Evolutionary conservation across 2,329 filamentous ascomycete genomes (phyloP).

Genomic region (Cladobotryum mycophilum): DNA sequence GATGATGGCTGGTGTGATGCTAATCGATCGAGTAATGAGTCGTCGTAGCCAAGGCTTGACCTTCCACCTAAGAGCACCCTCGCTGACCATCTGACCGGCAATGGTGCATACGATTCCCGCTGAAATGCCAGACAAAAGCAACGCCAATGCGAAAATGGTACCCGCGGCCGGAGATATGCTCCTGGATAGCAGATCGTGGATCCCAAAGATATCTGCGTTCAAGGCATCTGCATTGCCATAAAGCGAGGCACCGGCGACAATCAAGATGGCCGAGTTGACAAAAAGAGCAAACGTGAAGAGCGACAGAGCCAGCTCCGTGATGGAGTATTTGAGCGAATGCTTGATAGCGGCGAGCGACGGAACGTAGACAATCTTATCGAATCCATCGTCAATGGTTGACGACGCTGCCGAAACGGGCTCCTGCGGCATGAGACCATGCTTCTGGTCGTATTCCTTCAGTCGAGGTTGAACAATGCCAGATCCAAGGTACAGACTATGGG

Average conservation of each 20-base stretch:
- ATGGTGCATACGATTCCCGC: slow-evolving; percentile 88
- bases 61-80: slow-evolving; percentile 72
- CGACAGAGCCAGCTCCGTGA: slow-evolving; percentile 62
- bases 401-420: slow-evolving; percentile 23
- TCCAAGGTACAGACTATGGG: slow-evolving; percentile 62
- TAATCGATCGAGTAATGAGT: slow-evolving; percentile 70
- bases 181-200: slow-evolving; percentile 63
- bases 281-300: slow-evolving; percentile 81
- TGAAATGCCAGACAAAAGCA: slow-evolving; percentile 72
- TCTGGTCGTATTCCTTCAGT: slow-evolving; percentile 56
- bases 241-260: slow-evolving; percentile 72
- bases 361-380: slow-evolving; percentile 54
- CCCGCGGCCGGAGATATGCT: slow-evolving; percentile 70
- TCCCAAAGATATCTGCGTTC: slow-evolving; percentile 74
- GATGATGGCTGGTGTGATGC: slow-evolving; percentile 75
- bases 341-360: slow-evolving; percentile 69
- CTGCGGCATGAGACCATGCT: slow-evolving; percentile 45
- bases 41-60: slow-evolving; percentile 72
- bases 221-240: slow-evolving; percentile 56
- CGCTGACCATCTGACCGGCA: slow-evolving; percentile 80
- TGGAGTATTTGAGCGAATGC: slow-evolving; percentile 67
- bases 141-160: slow-evolving; percentile 74
- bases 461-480: slow-evolving; percentile 64
- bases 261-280: slow-evolving; percentile 76
- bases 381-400: slow-evolving; percentile 24